Evolutionary conservation across 1,284 basidiomycete genomes (phyloP), one percentile per base, ranked within the genome.

Genomic region (Puccinia coronata): DNA sequence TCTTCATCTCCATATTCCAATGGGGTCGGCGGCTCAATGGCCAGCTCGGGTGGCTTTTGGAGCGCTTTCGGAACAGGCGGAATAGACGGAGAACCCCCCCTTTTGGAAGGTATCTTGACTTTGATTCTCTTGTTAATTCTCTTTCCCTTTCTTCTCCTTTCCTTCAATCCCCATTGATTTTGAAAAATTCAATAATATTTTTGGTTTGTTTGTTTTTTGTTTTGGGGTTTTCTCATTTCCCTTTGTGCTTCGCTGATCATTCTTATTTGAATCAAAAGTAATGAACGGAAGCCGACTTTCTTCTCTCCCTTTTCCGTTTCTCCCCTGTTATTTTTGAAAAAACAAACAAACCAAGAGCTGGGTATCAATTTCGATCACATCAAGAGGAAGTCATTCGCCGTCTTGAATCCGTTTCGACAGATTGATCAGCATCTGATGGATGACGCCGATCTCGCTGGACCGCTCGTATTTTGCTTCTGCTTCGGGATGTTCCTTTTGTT

Each of bases 311-410:
- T n/a, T 34, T 59, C 69, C n/a, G 5, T 23, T 12, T 63, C 34
- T 63, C 28, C 31, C 31, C 6, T 25, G 2, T 36, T 61, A 36
- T 39, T 18, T 63, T 63, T 36, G 3, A 18, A 63, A 63, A 0
- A 41, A 41, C 34, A 23, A 41, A 65, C 41, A 11, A 5, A 14
- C 11, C 34, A 84, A 98, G 96, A 99, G 87, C 91, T 99, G 39
- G 97, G 96, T 65, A 96, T 99, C 87, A 98, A 99, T 87, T 95
- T 98, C 84, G 91, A 91, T 55, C 97, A 99, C 87, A 98, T 99
- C 86, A 90, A 93, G 69, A 91, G 91, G 82, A 99, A 99, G 88
- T 93, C 95, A 20, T 88, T 96, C 87, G 95, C 97, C 0, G 97
- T 99, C 3, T 90, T 99, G 81, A 98, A 98, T 85, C 97, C 97